Conservation (phyloP, 2,329 filamentous ascomycete species). For the Decorospora gaudefroyi region DNA sequence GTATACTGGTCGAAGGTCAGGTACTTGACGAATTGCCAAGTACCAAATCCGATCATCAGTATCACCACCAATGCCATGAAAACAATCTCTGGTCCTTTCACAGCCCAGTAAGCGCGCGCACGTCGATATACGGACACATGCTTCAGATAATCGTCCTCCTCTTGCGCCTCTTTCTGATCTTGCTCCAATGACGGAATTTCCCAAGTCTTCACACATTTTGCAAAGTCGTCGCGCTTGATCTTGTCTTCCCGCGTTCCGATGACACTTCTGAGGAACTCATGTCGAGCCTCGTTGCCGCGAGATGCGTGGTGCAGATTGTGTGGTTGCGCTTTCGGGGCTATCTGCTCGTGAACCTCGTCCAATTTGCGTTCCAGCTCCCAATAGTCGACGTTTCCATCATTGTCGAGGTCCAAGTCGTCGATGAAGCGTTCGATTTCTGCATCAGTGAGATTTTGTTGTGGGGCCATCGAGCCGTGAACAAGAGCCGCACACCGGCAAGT, state of each 20-base stretch:
- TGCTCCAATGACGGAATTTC: constrained; percentile 56
- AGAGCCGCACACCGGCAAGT: background rate
- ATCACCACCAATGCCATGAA: constrained; percentile 57
- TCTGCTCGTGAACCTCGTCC: constrained; percentile 57
- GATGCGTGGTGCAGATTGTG: constrained; percentile 53
- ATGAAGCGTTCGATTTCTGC: constrained; percentile 59
- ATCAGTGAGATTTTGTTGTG: constrained; percentile 43
- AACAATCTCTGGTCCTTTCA: constrained; percentile 58
- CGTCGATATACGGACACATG: constrained; percentile 54
- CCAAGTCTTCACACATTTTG: constrained; percentile 52
- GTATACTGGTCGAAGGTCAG: constrained; percentile 52
- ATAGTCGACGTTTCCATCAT: constrained; percentile 59
- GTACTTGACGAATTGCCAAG: constrained; percentile 63
- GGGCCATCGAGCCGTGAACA: constrained; percentile 27
- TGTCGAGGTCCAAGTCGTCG: constrained; percentile 58
- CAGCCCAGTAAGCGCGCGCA: constrained; percentile 59
- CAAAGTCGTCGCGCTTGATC: constrained; percentile 56
- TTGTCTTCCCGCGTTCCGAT: constrained; percentile 52
- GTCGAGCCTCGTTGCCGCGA: constrained; percentile 51
- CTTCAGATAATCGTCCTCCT: constrained; percentile 55
- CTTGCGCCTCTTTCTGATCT: constrained; percentile 54
- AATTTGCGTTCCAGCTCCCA: constrained; percentile 59
- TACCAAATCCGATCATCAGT: constrained; percentile 57
- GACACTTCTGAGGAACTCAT: constrained; percentile 58
- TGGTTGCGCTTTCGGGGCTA: constrained; percentile 54